A percentile compares a stretch with the other conserved stretches of the same genome.
Conservation (phyloP, 768 basidiomycete species). For the Cystoderma amianthinum region DNA sequence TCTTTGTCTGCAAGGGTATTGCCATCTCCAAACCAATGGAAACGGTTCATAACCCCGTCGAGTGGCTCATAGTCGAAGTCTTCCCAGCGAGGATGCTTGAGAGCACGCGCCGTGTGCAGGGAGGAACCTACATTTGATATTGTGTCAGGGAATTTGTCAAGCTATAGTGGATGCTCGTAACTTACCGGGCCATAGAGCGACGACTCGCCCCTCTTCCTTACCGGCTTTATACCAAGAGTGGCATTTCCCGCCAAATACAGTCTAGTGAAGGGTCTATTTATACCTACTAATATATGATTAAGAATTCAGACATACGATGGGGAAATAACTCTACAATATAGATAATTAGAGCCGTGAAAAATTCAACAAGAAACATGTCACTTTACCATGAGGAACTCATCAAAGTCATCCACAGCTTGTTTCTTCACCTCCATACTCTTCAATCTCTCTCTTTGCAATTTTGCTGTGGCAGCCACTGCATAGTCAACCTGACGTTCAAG, state of each 20-base stretch:
- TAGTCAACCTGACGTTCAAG: slow-evolving; percentile 55
- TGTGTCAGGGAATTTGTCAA: background rate
- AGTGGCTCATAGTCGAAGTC: slow-evolving; percentile 48
- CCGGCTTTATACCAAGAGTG: slow-evolving; percentile 62
- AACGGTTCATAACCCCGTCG: slow-evolving; percentile 35
- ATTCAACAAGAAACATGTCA: slow-evolving; percentile 1
- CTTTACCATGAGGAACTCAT: slow-evolving; percentile 47
- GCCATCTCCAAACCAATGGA: slow-evolving; percentile 59
- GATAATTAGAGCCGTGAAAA: slow-evolving; percentile 1
- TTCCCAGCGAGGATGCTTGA: slow-evolving; percentile 58
- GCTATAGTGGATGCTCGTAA: background rate
- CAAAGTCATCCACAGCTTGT: slow-evolving; percentile 57
- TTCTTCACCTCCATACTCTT: slow-evolving; percentile 55
- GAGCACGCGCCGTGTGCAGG: slow-evolving; percentile 39
- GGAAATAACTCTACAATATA: slow-evolving; percentile 36
- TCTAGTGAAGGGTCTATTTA: slow-evolving; percentile 22
- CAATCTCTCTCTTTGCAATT: slow-evolving; percentile 56
- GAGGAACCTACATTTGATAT: slow-evolving; percentile 32
- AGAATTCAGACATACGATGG: slow-evolving; percentile 29
- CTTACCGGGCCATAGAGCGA: slow-evolving; percentile 55
- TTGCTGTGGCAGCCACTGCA: slow-evolving; percentile 43
- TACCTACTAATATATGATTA: too few species aligned
- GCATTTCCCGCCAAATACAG: slow-evolving; percentile 52
- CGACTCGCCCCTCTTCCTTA: slow-evolving; percentile 49
- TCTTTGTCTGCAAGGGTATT: slow-evolving; percentile 43